Base-by-base conservation (phyloP, 306 rosid species). In the Cicer yamashitae region DNA sequence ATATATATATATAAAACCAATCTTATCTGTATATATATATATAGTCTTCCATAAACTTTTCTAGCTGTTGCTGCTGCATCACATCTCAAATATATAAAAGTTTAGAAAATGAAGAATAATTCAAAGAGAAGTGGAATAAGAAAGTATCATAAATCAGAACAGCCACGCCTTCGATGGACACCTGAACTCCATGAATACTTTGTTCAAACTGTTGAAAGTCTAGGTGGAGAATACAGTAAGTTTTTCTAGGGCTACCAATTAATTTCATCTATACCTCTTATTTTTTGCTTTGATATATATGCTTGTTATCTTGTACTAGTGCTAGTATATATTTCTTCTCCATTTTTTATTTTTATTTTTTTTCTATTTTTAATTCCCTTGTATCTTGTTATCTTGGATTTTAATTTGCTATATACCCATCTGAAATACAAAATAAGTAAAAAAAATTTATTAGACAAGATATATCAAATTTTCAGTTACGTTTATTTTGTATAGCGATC, bases 91-190 rank as follows among this genome's bases (percentile, higher is more conserved):
- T 7, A 2, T 5, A n/a, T 11, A 14, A 70, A 20, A 51, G 6
- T 6, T 78, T 44, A 65, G 63, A 69, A 77, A 34, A 34, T 50
- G 71, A 73, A 61, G 63, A 71, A 57, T 34, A 13, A 68, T 51
- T 74, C 83, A 4, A 68, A 54, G 54, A 83, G 61, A 74, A 79
- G 4, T 2, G 30, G 53, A 5, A 83, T 57, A 14, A 48, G 87
- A 52, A 69, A 75, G n/a, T 83, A 83, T 60, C 75, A 70, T 37
- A 83, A 83, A 70, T 79, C 84, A 0, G 84, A 83, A 14, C 77
- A 63, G 8, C 84, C 87, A 45, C 81, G 87, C 3, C 65, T 83
- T 6, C 52, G 87, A 10, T 83, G 87, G 87, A 83, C 84, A 4
- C 78, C 79, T 3, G 81, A 83, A 6, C 87, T 83, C 70, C 87